Conservation (phyloP, 208 protist species). For the Leishmania tarentolae region DNA sequence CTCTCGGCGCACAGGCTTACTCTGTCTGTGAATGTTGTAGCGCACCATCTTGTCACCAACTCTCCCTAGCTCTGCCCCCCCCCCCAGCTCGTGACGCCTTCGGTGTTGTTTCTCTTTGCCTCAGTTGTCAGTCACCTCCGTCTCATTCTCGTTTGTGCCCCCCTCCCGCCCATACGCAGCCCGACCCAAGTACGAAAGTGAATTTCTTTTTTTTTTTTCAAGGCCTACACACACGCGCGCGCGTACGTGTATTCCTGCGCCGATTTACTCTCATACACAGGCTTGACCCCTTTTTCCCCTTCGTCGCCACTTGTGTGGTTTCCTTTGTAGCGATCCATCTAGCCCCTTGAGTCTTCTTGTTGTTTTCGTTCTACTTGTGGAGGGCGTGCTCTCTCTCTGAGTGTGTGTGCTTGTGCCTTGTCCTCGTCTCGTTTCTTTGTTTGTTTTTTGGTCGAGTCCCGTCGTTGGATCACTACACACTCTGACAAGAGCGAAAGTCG, state of each 20-base stretch:
- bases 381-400: not conserved
- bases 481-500: not conserved
- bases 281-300: not conserved
- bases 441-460: not conserved
- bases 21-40: not conserved
- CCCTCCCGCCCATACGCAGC: not conserved
- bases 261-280: not conserved
- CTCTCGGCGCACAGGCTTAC: not conserved
- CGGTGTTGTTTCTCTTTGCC: not conserved
- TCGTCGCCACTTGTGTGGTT: not conserved
- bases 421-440: not conserved
- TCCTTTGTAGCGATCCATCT: not conserved
- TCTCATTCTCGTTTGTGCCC: not conserved
- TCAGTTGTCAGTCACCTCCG: not conserved
- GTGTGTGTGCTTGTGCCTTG: not conserved
- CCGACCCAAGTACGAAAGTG: not conserved
- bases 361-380: not conserved
- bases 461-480: not conserved
- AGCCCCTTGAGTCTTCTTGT: not conserved
- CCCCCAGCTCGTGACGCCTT: not conserved
- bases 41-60: not conserved
- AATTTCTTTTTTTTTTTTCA: not conserved
- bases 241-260: not conserved
- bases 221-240: not conserved
- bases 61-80: not conserved